Conservation (phyloP, 1,284 basidiomycete genomes). For the Ceratobasidium sp. region DNA sequence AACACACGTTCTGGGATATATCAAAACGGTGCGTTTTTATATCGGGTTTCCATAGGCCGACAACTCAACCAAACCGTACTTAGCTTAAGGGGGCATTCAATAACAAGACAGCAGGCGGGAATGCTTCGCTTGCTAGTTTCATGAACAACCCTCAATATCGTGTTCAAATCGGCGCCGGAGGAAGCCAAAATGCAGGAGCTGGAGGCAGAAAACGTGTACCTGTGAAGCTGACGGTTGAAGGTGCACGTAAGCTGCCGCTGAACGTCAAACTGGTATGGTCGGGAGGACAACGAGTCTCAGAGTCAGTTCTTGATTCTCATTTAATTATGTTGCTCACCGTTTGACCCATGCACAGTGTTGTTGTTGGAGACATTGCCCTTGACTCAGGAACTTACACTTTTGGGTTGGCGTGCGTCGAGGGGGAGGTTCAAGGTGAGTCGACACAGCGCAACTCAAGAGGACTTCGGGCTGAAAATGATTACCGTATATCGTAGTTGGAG, state of each 20-base stretch:
- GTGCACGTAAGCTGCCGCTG: slow-evolving; percentile 73
- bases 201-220: slow-evolving; percentile 55
- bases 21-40: slow-evolving; percentile 55
- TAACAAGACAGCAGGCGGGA: slow-evolving; percentile 83
- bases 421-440: slow-evolving; percentile 66
- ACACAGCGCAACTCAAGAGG: not conserved
- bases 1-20: slow-evolving; percentile 20
- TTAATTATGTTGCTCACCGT: too few species aligned
- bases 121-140: slow-evolving; percentile 79
- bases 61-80: not conserved
- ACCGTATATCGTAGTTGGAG: slow-evolving; percentile 64
- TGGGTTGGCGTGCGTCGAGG: slow-evolving; percentile 71
- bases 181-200: slow-evolving; percentile 36
- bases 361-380: slow-evolving; percentile 72
- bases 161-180: slow-evolving; percentile 64
- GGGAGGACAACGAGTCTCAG: slow-evolving; percentile 73
- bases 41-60: not conserved
- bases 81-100: slow-evolving; percentile 74
- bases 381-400: slow-evolving; percentile 86
- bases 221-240: slow-evolving; percentile 65
- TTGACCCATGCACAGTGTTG: slow-evolving; percentile 59
- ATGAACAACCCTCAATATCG: slow-evolving; percentile 92
- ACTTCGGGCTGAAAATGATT: not conserved
- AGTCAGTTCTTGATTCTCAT: slow-evolving; percentile 62
- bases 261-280: slow-evolving; percentile 83